Conservation (phyloP, 495 filamentous ascomycete genomes). For the Podospora didyma region DNA sequence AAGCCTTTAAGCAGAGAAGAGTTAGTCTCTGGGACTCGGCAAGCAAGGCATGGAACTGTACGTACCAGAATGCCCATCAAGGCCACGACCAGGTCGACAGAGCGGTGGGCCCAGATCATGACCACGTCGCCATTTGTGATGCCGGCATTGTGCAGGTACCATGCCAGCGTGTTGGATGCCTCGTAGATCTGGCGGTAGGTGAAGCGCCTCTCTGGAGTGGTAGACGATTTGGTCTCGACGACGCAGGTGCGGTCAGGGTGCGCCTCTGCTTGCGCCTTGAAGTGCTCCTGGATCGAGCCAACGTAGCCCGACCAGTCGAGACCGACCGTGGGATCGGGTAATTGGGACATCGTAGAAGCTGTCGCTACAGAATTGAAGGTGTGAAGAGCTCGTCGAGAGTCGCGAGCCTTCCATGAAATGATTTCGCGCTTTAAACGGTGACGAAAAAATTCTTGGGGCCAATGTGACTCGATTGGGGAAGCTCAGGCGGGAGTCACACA, state of each 20-base stretch:
- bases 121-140: slow-evolving; percentile 80
- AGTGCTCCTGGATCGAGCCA: slow-evolving; percentile 48
- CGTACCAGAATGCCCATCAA: slow-evolving; percentile 56
- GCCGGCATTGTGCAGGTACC: slow-evolving; percentile 70
- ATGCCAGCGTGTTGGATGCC: slow-evolving; percentile 74
- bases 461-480: background rate
- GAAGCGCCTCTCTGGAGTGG: slow-evolving; percentile 60
- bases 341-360: slow-evolving; percentile 15
- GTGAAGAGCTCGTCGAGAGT: background rate
- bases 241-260: slow-evolving; percentile 80
- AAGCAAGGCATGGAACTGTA: slow-evolving; percentile 3
- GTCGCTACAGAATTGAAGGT: background rate
- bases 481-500: no score
- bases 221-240: slow-evolving; percentile 69
- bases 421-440: background rate
- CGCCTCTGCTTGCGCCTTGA: slow-evolving; percentile 57
- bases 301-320: slow-evolving; percentile 80
- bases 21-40: background rate
- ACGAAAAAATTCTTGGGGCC: background rate
- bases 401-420: background rate
- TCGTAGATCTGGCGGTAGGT: slow-evolving; percentile 88
- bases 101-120: slow-evolving; percentile 86
- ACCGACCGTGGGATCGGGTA: slow-evolving; percentile 73
- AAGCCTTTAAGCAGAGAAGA: slow-evolving; percentile 33
- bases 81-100: slow-evolving; percentile 66